A percentile compares a stretch with the other conserved stretches of the same genome.
Evolutionary conservation across 2,329 filamentous ascomycete genomes (phyloP).

Genomic region (Trichoderma breve): DNA sequence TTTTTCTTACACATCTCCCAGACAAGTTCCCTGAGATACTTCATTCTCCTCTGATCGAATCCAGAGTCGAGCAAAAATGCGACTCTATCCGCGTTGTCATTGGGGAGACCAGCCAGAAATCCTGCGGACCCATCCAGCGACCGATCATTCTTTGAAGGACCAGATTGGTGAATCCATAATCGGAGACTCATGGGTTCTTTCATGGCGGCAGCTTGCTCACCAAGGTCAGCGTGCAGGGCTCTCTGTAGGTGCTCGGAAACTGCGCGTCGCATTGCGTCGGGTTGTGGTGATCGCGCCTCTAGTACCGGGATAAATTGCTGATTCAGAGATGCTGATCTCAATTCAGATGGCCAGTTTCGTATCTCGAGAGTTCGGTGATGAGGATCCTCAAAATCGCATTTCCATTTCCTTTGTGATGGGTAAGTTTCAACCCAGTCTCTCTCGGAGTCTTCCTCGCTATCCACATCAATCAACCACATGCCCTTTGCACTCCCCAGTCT

Average conservation of each 20-base stretch:
- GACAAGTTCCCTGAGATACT: constrained; percentile 49
- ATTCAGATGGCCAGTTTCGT: constrained; percentile 37
- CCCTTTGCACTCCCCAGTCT: constrained; percentile 73
- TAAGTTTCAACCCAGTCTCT: constrained; percentile 65
- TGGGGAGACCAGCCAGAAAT: constrained; percentile 52
- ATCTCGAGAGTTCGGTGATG: constrained; percentile 66
- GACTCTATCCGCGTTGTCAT: constrained; percentile 49
- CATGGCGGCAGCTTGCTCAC: constrained; percentile 51
- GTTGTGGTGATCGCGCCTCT: constrained; percentile 54
- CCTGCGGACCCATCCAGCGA: constrained; percentile 40
- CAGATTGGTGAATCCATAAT: constrained; percentile 51
- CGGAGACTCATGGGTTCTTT: constrained; percentile 49
- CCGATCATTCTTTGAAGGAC: constrained; percentile 35
- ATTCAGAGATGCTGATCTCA: constrained; percentile 56
- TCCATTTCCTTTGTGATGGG: constrained; percentile 68
- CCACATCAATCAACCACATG: constrained; percentile 64
- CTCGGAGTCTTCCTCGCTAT: constrained; percentile 40
- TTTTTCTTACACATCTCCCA: constrained; percentile 48
- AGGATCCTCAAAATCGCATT: constrained; percentile 46
- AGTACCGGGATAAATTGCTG: constrained; percentile 68
- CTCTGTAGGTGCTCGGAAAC: constrained; percentile 51
- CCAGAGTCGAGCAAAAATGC: constrained; percentile 57
- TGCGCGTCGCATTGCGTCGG: constrained; percentile 41
- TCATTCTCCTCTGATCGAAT: constrained; percentile 52
- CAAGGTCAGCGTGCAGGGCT: constrained; percentile 52